Evolutionary conservation across 2,329 filamentous ascomycete species (phyloP).

Genomic region (Hymenoscyphus occultus): DNA sequence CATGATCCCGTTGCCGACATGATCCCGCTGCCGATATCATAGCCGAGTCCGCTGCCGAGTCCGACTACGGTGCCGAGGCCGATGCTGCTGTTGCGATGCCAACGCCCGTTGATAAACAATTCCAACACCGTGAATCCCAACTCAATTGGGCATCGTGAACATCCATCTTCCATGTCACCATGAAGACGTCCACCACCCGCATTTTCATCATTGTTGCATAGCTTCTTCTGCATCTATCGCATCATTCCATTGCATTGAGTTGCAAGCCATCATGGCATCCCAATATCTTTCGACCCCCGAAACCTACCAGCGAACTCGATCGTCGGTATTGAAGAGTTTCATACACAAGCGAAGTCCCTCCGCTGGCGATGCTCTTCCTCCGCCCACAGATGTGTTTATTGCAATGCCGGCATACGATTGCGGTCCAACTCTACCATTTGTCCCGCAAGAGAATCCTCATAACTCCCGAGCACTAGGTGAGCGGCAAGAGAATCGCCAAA

Average conservation of each 20-base stretch:
- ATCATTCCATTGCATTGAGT: conserved; percentile 16
- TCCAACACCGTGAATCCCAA: neutral
- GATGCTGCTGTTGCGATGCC: no score
- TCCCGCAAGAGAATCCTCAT: conserved; percentile 39
- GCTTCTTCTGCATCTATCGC: conserved; percentile 7
- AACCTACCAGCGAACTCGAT: conserved; percentile 32
- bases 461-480: conserved; percentile 51
- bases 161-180: conserved; percentile 21
- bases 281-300: conserved; percentile 26
- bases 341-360: conserved; percentile 36
- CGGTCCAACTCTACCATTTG: conserved; percentile 33
- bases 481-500: conserved; percentile 53
- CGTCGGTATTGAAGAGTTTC: conserved; percentile 36
- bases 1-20: no score
- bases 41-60: no score
- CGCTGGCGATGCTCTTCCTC: conserved; percentile 27
- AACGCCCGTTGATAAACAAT: no score
- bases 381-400: conserved; percentile 24
- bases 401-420: conserved; percentile 25
- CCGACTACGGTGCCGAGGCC: no score
- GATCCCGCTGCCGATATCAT: no score
- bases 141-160: conserved; percentile 9
- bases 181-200: conserved; percentile 13
- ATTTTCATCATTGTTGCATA: conserved; percentile 23
- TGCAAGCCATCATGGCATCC: conserved; percentile 32